Evolutionary conservation across 2,329 filamentous ascomycete species (phyloP).

Genomic region (Ophiostoma populinum): DNA sequence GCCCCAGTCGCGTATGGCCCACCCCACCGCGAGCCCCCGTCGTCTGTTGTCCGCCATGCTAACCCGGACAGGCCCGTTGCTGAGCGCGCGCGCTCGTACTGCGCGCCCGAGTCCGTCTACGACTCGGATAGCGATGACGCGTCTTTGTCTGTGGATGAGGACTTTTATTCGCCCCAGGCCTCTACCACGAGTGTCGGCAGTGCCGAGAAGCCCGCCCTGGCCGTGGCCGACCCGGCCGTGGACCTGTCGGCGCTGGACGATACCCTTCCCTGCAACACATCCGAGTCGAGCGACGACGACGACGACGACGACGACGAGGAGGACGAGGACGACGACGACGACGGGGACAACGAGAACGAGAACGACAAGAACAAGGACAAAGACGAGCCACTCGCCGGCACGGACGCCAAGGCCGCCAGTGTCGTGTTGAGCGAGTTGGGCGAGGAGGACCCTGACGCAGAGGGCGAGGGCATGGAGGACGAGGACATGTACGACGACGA

Average conservation of each 20-base stretch:
- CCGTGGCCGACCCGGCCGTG: not conserved
- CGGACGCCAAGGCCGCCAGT: too few species aligned
- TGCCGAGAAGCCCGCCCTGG: not conserved
- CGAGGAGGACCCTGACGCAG: not conserved
- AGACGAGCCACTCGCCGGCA: too few species aligned
- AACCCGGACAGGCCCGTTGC: not conserved
- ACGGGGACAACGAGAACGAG: not conserved
- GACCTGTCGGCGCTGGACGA: too few species aligned
- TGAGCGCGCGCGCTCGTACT: slow-evolving; percentile 11
- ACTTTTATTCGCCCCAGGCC: not conserved
- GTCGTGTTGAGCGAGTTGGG: too few species aligned
- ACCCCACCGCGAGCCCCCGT: too few species aligned
- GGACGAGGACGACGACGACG: not conserved
- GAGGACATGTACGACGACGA: not conserved
- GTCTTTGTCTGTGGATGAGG: not conserved
- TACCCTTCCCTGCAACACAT: too few species aligned
- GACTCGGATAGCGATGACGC: slow-evolving; percentile 7
- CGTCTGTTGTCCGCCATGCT: not conserved
- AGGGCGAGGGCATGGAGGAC: not conserved
- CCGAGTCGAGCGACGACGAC: not conserved
- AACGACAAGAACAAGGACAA: not conserved
- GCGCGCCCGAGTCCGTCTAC: slow-evolving; percentile 13
- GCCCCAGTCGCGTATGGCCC: not conserved
- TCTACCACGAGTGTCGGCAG: not conserved
- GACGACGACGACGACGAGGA: not conserved